Base-by-base conservation (phyloP, 495 filamentous ascomycete genomes). In the Talaromyces liani region DNA sequence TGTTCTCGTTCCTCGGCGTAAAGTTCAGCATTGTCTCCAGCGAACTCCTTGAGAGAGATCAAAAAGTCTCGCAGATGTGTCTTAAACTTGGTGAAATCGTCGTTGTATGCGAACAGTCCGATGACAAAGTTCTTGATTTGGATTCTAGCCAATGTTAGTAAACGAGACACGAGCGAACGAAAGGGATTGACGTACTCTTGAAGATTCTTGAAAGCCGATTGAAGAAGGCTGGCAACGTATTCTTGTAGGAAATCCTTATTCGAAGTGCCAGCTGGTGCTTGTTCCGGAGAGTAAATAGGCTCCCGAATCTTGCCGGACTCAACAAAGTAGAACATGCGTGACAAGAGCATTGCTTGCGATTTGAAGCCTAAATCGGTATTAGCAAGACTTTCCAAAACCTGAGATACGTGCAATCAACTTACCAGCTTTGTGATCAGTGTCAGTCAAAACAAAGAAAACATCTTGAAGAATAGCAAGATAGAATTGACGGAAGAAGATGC, bases 401-500 rank as follows among this genome's bases (percentile, higher is more conserved):
- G 45, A 47, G 14, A 18, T 57, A 9, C 36, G 6, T 10, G 10
- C n/a, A 20, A 9, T 39, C 16, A 34, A 74, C 80, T 63, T 70
- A 85, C 84, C 94, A 65, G 94, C 93, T 81, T 98, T 99, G 79
- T 99, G 94, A 68, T 99, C 95, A 65, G 89, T 90, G 73, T 99
- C 94, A 3, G 93, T 97, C 60, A 99, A 82, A 20, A 99, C 94
- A 71, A 98, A 99, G 83, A 99, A 97, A 18, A 97, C 91, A 71
- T 99, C 94, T 76, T 98, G 94, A 22, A 99, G 80, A 67, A 99
- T 99, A 2, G 89, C 82, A 45, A 97, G 85, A 72, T 91, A 98
- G 77, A 98, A 99, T 70, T 92, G 91, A 68, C 92, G 91, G 85
- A 99, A 99, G 81, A 99, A 99, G 62, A 88, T 87, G 68, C 89